phyloP scores from a whole-genome alignment of 1,139 yeast species.

The Magnusiomyces tetraspermus region DNA sequence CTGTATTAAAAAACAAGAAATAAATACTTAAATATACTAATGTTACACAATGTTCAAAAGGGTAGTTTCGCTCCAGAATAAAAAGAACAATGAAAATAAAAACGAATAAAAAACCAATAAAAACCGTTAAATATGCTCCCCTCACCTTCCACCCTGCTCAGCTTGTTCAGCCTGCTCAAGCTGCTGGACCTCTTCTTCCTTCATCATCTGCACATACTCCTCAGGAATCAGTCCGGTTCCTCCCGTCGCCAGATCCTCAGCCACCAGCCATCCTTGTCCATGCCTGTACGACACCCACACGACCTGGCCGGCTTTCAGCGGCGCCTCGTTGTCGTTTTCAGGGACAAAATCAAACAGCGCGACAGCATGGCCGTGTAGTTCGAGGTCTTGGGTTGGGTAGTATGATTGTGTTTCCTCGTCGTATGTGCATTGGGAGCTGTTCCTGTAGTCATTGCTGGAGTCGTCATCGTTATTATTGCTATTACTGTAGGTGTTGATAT shows the following conservation, averaged over 20 bases:
- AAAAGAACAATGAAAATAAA: too few relatives aligned
- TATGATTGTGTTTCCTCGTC: too few relatives aligned
- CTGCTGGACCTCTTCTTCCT: too few relatives aligned
- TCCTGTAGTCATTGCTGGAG: not conserved
- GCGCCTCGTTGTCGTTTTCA: conserved; percentile 88
- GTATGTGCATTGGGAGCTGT: too few relatives aligned
- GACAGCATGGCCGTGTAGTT: conserved; percentile 54
- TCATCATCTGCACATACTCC: conserved; percentile 71
- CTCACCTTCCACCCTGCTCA: not conserved
- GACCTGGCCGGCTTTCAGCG: conserved; percentile 67
- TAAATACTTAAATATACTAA: too few relatives aligned
- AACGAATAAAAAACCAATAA: too few relatives aligned
- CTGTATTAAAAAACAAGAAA: too few relatives aligned
- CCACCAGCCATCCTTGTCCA: conserved; percentile 98
- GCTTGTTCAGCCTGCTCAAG: not conserved
- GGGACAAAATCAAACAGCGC: conserved; percentile 87
- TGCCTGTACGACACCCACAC: conserved; percentile 84
- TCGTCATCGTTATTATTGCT: not conserved
- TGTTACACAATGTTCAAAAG: too few relatives aligned
- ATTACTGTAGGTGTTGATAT: not conserved
- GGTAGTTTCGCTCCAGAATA: too few relatives aligned
- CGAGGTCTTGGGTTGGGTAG: conserved; percentile 17
- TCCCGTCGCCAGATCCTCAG: conserved; percentile 68
- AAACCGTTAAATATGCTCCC: too few relatives aligned
- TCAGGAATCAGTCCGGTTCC: conserved; percentile 94